Conservation (phyloP, 768 basidiomycete genomes). For the Agaricus subrufescens region DNA sequence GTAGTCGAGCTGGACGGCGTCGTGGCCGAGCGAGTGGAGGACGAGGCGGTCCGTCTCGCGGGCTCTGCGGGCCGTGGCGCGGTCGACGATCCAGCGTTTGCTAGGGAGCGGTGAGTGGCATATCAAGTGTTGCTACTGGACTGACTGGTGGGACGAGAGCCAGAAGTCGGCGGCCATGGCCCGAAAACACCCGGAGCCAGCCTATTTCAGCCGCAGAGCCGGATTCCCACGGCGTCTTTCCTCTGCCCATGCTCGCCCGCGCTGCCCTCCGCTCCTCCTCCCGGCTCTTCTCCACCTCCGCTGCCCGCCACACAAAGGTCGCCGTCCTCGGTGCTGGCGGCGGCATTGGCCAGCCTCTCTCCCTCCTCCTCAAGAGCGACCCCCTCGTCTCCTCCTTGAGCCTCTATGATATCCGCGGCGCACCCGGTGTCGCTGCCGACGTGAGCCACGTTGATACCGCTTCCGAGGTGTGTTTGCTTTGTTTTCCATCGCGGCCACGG, state of each 20-base stretch:
- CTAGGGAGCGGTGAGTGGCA: slow-evolving; percentile 36
- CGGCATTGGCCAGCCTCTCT: slow-evolving; percentile 98
- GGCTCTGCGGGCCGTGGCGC: slow-evolving; percentile 69
- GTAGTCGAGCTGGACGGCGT: slow-evolving; percentile 74
- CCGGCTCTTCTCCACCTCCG: slow-evolving; percentile 73
- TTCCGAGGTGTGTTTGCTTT: slow-evolving; percentile 55
- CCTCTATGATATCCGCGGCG: slow-evolving; percentile 93
- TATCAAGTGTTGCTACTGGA: background rate
- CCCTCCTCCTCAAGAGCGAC: slow-evolving; percentile 89
- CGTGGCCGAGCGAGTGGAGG: slow-evolving; percentile 52
- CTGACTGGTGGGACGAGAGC: slow-evolving; percentile 12
- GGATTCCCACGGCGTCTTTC: slow-evolving; percentile 7
- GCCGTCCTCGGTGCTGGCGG: slow-evolving; percentile 97
- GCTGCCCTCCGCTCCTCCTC: slow-evolving; percentile 46
- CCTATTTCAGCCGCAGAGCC: background rate
- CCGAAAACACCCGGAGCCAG: slow-evolving; percentile 1
- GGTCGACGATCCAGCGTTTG: slow-evolving; percentile 89
- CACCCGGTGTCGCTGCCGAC: slow-evolving; percentile 96
- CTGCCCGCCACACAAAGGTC: slow-evolving; percentile 76
- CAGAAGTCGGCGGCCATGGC: slow-evolving; percentile 17
- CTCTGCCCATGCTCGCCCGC: slow-evolving; percentile 58
- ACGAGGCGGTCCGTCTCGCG: slow-evolving; percentile 63
- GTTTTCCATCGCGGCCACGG: background rate
- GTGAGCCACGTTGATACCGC: slow-evolving; percentile 90
- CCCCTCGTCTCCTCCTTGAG: slow-evolving; percentile 82